Evolutionary conservation across 805 yeast species (phyloP).

Genomic region (Middelhovenomyces tepae): DNA sequence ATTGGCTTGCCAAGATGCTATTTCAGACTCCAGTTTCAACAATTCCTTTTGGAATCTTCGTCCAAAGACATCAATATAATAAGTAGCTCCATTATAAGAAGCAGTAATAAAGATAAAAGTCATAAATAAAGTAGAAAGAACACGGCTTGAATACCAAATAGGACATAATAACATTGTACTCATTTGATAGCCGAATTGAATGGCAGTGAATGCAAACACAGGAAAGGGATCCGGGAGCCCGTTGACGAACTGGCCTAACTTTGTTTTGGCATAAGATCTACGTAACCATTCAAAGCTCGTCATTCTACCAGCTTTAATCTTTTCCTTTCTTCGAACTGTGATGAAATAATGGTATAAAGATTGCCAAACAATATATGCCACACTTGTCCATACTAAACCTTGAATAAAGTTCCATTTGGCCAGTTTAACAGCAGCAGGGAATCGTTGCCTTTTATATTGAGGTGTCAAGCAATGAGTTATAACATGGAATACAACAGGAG

Average conservation of each 20-base stretch:
- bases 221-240: conserved; percentile 77
- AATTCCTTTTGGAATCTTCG: conserved; percentile 84
- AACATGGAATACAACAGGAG: conserved; percentile 80
- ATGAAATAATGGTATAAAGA: conserved; percentile 83
- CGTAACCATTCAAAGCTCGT: conserved; percentile 84
- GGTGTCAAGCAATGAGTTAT: conserved; percentile 68
- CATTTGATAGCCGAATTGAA: conserved; percentile 82
- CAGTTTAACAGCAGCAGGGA: conserved; percentile 70
- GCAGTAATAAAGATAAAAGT: conserved; percentile 69
- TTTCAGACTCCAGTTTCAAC: conserved; percentile 55
- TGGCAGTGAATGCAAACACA: conserved; percentile 73
- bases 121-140: conserved; percentile 59
- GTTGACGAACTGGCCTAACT: conserved; percentile 70
- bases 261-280: conserved; percentile 53
- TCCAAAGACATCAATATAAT: conserved; percentile 87
- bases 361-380: conserved; percentile 87
- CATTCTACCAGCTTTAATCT: conserved; percentile 76
- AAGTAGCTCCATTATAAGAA: conserved; percentile 89
- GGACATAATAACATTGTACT: conserved; percentile 85
- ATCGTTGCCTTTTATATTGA: conserved; percentile 44
- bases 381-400: conserved; percentile 70
- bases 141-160: conserved; percentile 67
- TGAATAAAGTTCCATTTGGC: conserved; percentile 62
- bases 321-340: conserved; percentile 66
- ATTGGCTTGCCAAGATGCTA: conserved; percentile 47